phyloP scores from a whole-genome alignment of 1,284 basidiomycete species.

The Pseudozyma flocculosa region DNA sequence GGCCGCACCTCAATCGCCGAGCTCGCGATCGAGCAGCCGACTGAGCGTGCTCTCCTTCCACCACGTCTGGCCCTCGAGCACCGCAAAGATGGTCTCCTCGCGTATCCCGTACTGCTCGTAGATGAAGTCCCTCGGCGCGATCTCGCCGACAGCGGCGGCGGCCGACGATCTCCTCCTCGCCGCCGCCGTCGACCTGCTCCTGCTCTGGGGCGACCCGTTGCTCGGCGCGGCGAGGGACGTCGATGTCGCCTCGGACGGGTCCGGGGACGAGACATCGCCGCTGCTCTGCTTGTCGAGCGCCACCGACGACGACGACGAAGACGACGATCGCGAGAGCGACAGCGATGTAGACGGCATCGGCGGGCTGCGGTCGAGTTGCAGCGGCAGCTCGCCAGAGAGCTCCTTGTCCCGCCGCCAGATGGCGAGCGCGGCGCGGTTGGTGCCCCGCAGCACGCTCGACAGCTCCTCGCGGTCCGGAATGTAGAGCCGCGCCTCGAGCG shows the following conservation, averaged over 20 bases:
- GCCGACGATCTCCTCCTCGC: too few species aligned
- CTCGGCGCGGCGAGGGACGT: too few species aligned
- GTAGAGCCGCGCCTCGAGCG: conserved; percentile 46
- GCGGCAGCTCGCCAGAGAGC: conserved; percentile 9
- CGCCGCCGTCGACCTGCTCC: too few species aligned
- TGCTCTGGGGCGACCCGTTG: too few species aligned
- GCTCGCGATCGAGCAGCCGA: conserved; percentile 46
- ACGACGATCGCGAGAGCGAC: too few species aligned
- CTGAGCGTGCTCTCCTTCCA: conserved; percentile 51
- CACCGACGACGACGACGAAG: too few species aligned
- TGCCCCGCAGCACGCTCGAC: conserved; percentile 36
- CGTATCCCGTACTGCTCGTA: conserved; percentile 52
- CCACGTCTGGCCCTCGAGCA: conserved; percentile 46
- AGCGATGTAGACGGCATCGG: too few species aligned
- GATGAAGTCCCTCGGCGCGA: conserved; percentile 40
- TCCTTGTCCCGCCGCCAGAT: conserved; percentile 44
- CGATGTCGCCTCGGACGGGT: too few species aligned
- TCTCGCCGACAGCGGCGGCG: background rate
- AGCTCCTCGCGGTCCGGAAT: conserved; percentile 45
- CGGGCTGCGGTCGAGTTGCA: conserved; percentile 5
- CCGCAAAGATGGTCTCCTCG: conserved; percentile 40
- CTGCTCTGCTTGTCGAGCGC: background rate
- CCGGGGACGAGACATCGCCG: background rate
- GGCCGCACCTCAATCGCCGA: conserved; percentile 22
- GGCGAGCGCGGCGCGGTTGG: conserved; percentile 37